These are phyloP conservation scores for Plasmopara muralis DNA, from an alignment of 352 stramenopile genomes.

Conservation along the genomic window DNA sequence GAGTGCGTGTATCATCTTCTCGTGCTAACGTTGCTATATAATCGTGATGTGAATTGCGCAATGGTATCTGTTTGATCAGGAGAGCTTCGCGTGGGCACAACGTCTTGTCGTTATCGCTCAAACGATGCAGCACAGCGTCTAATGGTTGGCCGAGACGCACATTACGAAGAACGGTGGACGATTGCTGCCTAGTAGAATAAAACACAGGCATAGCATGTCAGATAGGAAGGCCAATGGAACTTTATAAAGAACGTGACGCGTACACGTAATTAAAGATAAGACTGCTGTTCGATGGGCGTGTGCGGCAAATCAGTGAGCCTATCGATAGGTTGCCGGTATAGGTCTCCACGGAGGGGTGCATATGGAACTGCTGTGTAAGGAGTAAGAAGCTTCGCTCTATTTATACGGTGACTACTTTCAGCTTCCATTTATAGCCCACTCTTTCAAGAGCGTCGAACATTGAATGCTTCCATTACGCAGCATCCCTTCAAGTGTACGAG, in stretches of 20 bases:
- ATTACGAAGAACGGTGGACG: constrained; percentile 45
- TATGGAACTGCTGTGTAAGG: neutral
- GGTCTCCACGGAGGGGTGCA: neutral
- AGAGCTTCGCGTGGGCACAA: neutral
- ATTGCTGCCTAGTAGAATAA: constrained; percentile 31
- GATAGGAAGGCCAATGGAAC: neutral
- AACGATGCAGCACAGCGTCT: constrained; percentile 27
- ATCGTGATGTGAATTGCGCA: neutral
- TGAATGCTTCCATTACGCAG: constrained; percentile 65
- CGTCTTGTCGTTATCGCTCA: constrained; percentile 6
- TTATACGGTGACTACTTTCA: constrained; percentile 12
- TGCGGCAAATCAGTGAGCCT: constrained; percentile 27
- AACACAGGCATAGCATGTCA: neutral
- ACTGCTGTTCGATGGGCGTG: constrained; percentile 22
- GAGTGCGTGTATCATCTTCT: neutral
- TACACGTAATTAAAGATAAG: constrained; percentile 71
- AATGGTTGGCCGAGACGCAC: constrained; percentile 53
- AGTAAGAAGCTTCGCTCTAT: constrained; percentile 7
- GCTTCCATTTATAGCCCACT: constrained; percentile 66
- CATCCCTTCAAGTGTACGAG: constrained; percentile 63
- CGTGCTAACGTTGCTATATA: neutral
- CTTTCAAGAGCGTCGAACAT: constrained; percentile 64
- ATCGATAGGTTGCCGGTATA: neutral
- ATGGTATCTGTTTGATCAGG: neutral
- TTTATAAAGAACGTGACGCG: constrained; percentile 3